Evolutionary conservation across 805 yeast species (phyloP).

Genomic region (Spathaspora passalidarum): DNA sequence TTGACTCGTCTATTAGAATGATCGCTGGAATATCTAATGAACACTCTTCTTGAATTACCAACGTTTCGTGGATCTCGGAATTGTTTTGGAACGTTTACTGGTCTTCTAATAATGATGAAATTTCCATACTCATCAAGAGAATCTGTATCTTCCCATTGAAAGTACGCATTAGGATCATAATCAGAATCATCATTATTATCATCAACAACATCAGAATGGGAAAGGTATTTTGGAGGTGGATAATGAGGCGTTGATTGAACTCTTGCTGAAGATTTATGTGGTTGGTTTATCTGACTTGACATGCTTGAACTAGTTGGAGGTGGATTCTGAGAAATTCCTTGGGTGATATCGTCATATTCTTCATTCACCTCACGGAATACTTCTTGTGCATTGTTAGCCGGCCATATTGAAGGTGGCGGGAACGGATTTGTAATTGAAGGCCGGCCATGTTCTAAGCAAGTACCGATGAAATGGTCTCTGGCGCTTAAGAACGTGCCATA

Average conservation of each 20-base stretch:
- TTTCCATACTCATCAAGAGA: constrained; percentile 16
- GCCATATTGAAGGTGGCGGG: constrained; percentile 8
- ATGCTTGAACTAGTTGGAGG: neutral
- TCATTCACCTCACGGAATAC: neutral
- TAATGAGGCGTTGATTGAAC: neutral
- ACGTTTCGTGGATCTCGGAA: constrained; percentile 10
- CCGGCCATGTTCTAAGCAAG: constrained; percentile 39
- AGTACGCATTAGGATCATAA: constrained; percentile 2
- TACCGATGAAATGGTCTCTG: constrained; percentile 48
- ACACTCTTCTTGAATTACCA: constrained; percentile 12
- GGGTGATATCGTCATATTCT: constrained; percentile 1
- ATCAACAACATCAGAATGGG: neutral
- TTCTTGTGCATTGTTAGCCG: neutral
- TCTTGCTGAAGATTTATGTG: neutral
- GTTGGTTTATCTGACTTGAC: neutral
- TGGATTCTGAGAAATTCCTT: neutral
- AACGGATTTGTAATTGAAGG: constrained; percentile 10
- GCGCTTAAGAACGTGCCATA: constrained; percentile 40
- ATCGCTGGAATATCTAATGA: constrained; percentile 4
- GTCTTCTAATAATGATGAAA: constrained; percentile 16
- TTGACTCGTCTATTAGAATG: neutral
- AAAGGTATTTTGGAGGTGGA: constrained; percentile 1
- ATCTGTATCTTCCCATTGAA: constrained; percentile 22
- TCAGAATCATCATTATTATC: constrained; percentile 4
- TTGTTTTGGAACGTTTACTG: constrained; percentile 16